Percentiles rank a stretch among this genome's conserved stretches.
Evolutionary conservation across 164 flowering plant species (phyloP).

Genomic region (grape (Vitis vinifera)): DNA sequence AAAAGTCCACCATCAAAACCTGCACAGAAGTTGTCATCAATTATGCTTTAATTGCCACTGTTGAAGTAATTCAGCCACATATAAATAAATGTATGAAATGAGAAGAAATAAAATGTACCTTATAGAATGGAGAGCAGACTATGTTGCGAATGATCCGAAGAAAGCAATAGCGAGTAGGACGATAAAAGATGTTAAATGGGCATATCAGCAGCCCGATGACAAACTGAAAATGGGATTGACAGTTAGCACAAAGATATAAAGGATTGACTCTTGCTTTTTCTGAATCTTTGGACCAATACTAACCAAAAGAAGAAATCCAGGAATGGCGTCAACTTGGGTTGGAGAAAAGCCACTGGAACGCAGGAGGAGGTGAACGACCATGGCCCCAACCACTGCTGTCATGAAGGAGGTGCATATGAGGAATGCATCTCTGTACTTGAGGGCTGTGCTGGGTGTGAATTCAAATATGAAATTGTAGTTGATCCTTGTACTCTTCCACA

Average conservation of each 20-base stretch:
- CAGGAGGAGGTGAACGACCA: conserved; percentile 83
- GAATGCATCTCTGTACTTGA: conserved; percentile 88
- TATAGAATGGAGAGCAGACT: conserved; percentile 85
- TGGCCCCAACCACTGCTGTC: conserved; percentile 83
- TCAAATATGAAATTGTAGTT: conserved; percentile 97
- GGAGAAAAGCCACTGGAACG: conserved; percentile 57
- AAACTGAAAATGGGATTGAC: conserved; percentile 33
- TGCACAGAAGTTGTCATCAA: conserved; percentile 21
- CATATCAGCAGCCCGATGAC: conserved; percentile 65
- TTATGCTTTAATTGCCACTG: not conserved
- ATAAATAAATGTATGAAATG: too few relatives aligned
- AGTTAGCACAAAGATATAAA: not conserved
- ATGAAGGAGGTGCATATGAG: conserved; percentile 81
- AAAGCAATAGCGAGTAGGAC: conserved; percentile 83
- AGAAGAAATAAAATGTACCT: conserved; percentile 40
- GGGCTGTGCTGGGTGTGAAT: conserved; percentile 66
- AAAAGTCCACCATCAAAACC: conserved; percentile 95
- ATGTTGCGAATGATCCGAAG: conserved; percentile 80
- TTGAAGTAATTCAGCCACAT: not conserved
- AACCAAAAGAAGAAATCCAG: conserved; percentile 82
- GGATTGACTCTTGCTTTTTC: too few relatives aligned
- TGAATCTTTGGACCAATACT: not conserved
- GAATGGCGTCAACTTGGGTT: conserved; percentile 67
- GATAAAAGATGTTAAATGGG: conserved; percentile 82
- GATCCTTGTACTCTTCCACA: conserved; percentile 91